Percentiles rank a stretch among this genome's conserved stretches.
These are phyloP conservation scores for Volvox reticuliferus DNA, from an alignment of 139 green algal species.

Conservation along the genomic window DNA sequence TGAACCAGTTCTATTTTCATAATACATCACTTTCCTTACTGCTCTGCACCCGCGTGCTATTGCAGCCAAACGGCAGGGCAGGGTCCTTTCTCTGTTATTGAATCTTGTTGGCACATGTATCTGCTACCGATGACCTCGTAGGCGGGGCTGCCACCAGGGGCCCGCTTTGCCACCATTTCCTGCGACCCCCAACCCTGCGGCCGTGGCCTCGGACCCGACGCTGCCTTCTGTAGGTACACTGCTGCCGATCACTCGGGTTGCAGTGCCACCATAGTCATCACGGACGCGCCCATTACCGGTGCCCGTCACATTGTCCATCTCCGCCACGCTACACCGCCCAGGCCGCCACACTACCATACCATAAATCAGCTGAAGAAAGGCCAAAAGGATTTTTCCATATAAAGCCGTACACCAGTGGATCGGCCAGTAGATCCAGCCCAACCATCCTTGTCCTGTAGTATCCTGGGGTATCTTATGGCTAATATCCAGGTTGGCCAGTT, in stretches of 20 bases:
- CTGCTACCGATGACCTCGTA: not conserved
- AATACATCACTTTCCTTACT: not conserved
- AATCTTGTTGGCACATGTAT: not conserved
- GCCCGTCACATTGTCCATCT: not conserved
- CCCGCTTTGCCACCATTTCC: not conserved
- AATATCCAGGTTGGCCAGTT: too few species aligned
- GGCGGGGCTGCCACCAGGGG: not conserved
- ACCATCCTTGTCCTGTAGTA: not conserved
- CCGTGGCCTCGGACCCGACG: not conserved
- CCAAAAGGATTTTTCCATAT: conserved; percentile 34
- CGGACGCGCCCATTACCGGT: not conserved
- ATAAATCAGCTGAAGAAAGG: conserved; percentile 29
- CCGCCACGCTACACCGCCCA: not conserved
- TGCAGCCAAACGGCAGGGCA: too few species aligned
- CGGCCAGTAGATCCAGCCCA: conserved; percentile 18
- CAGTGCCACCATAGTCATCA: not conserved
- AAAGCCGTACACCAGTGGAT: conserved; percentile 37
- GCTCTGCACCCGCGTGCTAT: too few species aligned
- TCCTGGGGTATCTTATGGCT: too few species aligned
- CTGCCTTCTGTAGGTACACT: not conserved
- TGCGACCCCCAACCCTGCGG: not conserved
- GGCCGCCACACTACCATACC: conserved; percentile 43
- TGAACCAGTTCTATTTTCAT: not conserved
- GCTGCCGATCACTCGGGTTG: not conserved
- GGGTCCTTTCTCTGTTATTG: too few species aligned